Evolutionary conservation across 805 yeast genomes (phyloP).

Genomic region (Millerago galiae): DNA sequence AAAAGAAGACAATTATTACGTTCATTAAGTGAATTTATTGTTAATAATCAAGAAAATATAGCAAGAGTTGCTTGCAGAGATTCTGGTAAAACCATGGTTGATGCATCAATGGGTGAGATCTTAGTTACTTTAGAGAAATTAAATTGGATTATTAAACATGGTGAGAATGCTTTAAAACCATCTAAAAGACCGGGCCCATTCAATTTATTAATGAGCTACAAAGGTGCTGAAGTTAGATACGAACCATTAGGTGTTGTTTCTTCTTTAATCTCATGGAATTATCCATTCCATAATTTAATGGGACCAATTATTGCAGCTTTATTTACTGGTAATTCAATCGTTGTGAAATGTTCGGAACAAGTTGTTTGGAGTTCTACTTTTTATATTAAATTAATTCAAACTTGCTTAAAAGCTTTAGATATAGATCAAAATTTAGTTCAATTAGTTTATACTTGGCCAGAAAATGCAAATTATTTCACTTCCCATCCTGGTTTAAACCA

Average conservation of each 20-base stretch:
- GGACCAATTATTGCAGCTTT: constrained; percentile 89
- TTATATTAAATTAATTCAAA: constrained; percentile 64
- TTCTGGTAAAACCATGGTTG: constrained; percentile 92
- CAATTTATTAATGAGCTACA: constrained; percentile 78
- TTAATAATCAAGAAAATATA: constrained; percentile 77
- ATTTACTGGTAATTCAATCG: constrained; percentile 86
- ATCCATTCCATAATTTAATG: constrained; percentile 89
- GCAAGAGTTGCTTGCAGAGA: constrained; percentile 95
- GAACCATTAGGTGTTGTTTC: constrained; percentile 86
- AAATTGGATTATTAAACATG: constrained; percentile 83
- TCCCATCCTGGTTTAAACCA: constrained; percentile 79
- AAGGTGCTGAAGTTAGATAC: constrained; percentile 88
- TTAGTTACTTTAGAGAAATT: constrained; percentile 91
- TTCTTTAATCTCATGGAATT: constrained; percentile 94
- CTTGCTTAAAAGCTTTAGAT: constrained; percentile 68
- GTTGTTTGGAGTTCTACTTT: constrained; percentile 91
- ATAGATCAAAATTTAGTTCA: constrained; percentile 81
- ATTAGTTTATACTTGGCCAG: constrained; percentile 82
- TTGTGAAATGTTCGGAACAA: constrained; percentile 91
- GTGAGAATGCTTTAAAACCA: constrained; percentile 55
- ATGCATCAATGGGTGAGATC: constrained; percentile 95
- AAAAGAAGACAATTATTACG: constrained; percentile 65
- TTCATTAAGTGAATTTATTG: constrained; percentile 64
- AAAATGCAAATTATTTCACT: constrained; percentile 80
- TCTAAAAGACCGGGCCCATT: constrained; percentile 84